Evolutionary conservation across 2,329 filamentous ascomycete genomes (phyloP), one percentile per base, ranked within the genome.

Genomic region (Apiospora rasikravindrae): DNA sequence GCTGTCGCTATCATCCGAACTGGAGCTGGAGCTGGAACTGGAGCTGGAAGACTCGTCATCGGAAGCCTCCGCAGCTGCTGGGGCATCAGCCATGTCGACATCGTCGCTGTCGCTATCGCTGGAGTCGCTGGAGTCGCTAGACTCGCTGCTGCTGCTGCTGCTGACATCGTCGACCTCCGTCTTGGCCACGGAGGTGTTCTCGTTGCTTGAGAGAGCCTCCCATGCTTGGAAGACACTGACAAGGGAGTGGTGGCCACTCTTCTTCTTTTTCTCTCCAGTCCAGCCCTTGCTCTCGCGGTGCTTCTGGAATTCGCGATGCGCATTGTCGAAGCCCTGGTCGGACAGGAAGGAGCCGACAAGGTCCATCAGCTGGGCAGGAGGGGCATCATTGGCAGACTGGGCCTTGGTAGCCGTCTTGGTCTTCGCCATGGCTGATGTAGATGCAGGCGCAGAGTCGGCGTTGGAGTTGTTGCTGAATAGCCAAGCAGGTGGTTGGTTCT

Each of bases 301-400:
- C 79, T 91, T 89, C 76, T 86, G 85, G 78, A 94, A 92, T 6
- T 89, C 88, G 73, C 86, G 84, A 77, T 88, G 88, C 66, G 92
- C 89, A 72, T 86, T 85, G 67, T 86, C 81, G 77, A 93, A 92
- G n/a, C 89, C 88, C 80, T 92, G 87, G 66, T 91, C 87, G 57
- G 87, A 86, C 69, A 95, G 86, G 81, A 94, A 95, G 29, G 83
- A 82, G 74, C 90, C 89, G 77, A 95, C 87, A 22, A 94, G 84
- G 73, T 90, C 88, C 78, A 95, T 84, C 47, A 95, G 84, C 80
- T 92, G 87, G 40, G 87, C 81, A 5, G 92, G 87, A 37, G 89
- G 86, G 67, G 84, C 80, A 40, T 81, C 72, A 70, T 70, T 67
- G 16, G 76, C 74, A 14, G 75, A 71, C 13, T 79, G 71, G 14